Evolutionary conservation across 2,329 filamentous ascomycete species (phyloP), one percentile per base, ranked within the genome.

Genomic region (Zelopaecilomyces penicillatus): DNA sequence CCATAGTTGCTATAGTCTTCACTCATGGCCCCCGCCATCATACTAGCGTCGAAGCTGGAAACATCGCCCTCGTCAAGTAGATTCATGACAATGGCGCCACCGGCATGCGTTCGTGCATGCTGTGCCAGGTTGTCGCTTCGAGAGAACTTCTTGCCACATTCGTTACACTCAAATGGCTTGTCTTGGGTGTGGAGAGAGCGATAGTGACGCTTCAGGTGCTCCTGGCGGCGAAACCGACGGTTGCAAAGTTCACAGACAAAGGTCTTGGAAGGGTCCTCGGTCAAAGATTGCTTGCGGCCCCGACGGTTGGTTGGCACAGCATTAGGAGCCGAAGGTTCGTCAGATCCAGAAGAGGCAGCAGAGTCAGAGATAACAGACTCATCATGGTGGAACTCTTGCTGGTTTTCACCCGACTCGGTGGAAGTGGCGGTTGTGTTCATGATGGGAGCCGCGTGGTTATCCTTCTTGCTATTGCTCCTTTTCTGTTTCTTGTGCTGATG

Each of bases 131-230:
- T 98, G 70, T 98, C 93, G 57, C 87, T 95, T 58, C 93, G 85
- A 19, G 91, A 97, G 72, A 97, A 98, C 75, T 95, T 96, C 84
- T 98, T 98, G 57, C 93, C 91, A 61, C 93, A 98, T 71, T 98
- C 91, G 54, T 82, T 80, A 75, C 93, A 98, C 71, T 95, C 88
- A 59, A 97, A 98, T 5, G 93, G 93, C 82, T 97, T 98, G 65
- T 97, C 93, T 62, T 95, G 85, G 1, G 93, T 98, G 75, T 98
- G 93, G 39, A 98, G 87, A 47, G 93, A 97, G 56, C 93, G 84
- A 75, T 95, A 95, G 74, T 98, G 93, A 51, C 93, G 87, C 82
- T 98, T 98, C 49, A 98, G 80, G 62, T 98, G 93, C 68, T 98
- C 93, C 69, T 98, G 93, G 51, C 93, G 87, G 51, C 93, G 86